Evolutionary conservation across 2,329 filamentous ascomycete species (phyloP).

Genomic region (Fusarium verticillioides): DNA sequence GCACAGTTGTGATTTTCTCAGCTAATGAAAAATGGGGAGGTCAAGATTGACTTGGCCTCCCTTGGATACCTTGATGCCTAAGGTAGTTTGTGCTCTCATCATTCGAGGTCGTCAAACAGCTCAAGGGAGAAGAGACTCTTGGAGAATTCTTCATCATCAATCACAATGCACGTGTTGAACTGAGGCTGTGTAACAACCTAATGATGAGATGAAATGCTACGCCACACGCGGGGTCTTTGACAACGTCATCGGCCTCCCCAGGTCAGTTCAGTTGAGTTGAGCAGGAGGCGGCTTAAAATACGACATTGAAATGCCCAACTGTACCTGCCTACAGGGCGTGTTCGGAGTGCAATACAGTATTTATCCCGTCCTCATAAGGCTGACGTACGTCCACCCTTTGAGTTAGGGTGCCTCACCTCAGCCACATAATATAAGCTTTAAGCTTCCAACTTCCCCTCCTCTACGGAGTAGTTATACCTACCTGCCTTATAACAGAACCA

Average conservation of each 20-base stretch:
- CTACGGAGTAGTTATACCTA: not conserved
- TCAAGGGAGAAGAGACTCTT: not conserved
- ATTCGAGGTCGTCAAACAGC: not conserved
- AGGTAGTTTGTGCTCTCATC: not conserved
- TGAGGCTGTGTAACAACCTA: conserved; percentile 27
- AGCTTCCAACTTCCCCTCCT: conserved; percentile 4
- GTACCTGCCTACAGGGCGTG: not conserved
- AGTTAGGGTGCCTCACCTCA: not conserved
- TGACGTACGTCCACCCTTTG: conserved; percentile 7
- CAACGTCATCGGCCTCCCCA: conserved; percentile 16
- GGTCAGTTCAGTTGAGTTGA: not conserved
- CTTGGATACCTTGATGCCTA: not conserved
- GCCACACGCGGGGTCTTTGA: conserved; percentile 29
- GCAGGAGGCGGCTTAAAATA: conserved; percentile 5
- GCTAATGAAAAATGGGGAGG: not conserved
- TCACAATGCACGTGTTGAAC: not conserved
- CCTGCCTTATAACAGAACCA: not conserved
- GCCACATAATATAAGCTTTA: conserved; percentile 17
- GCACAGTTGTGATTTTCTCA: not conserved
- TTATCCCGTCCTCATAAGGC: conserved; percentile 18
- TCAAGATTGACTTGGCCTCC: conserved; percentile 10
- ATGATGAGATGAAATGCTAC: conserved; percentile 3
- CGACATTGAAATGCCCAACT: no score
- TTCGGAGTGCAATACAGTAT: not conserved
- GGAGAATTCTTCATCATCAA: not conserved